Evolutionary conservation across 176 grass and related monocot genomes (phyloP).

Genomic region (Poa annua): DNA sequence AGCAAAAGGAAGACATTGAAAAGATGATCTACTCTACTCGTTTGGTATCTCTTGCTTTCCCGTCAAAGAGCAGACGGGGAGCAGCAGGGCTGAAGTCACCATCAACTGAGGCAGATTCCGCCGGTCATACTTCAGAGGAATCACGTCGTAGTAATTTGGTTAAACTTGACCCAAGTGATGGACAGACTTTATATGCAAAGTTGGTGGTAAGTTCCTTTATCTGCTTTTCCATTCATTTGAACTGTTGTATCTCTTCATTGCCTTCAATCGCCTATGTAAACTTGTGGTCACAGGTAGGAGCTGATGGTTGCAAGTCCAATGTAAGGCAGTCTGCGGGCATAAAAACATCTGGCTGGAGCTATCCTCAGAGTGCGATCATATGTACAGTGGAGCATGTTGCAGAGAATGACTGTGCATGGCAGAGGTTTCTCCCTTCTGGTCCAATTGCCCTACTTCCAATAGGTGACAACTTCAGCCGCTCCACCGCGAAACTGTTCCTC

Average conservation of each 20-base stretch:
- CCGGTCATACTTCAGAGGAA: conserved; percentile 36
- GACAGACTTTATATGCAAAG: conserved; percentile 72
- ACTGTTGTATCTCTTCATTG: conserved; percentile 4
- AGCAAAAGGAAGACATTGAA: conserved; percentile 62
- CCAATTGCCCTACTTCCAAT: conserved; percentile 88
- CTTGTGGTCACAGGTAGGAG: conserved; percentile 69
- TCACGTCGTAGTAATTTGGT: conserved; percentile 57
- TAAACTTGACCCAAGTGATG: conserved; percentile 80
- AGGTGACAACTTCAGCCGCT: conserved; percentile 80
- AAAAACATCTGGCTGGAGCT: conserved; percentile 85
- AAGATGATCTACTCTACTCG: conserved; percentile 70
- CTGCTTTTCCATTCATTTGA: conserved; percentile 18
- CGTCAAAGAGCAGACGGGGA: conserved; percentile 43
- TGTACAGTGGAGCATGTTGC: conserved; percentile 80
- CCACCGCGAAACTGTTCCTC: too few species aligned
- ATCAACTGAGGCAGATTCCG: conserved; percentile 36
- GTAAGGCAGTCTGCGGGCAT: conserved; percentile 82
- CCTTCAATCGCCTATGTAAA: conserved; percentile 24
- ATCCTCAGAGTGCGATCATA: conserved; percentile 80
- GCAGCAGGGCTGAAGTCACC: conserved; percentile 25
- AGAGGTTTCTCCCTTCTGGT: conserved; percentile 94
- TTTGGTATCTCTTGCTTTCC: conserved; percentile 68
- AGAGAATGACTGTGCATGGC: conserved; percentile 79
- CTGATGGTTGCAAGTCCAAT: conserved; percentile 85
- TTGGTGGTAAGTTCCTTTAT: conserved; percentile 77